phyloP scores from a whole-genome alignment of 1,139 yeast species.

The Sugiyamaella xylanicola region DNA sequence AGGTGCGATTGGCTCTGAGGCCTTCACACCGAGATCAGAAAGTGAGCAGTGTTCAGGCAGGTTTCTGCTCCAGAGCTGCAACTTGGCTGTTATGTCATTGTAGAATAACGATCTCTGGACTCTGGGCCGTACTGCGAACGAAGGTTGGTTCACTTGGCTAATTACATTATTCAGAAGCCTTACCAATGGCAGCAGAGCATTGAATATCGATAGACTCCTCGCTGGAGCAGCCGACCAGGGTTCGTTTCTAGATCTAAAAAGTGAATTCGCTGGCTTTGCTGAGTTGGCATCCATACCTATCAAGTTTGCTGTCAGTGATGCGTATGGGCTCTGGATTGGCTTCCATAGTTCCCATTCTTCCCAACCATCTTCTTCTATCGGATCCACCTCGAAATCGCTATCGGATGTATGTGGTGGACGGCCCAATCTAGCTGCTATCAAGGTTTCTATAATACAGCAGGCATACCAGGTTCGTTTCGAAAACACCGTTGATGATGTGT shows the following conservation, averaged over 20 bases:
- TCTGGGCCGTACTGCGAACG: conserved; percentile 19
- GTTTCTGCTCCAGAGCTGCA: conserved; percentile 25
- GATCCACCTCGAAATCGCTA: conserved; percentile 23
- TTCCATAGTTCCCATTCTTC: conserved; percentile 30
- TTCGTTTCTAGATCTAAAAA: conserved; percentile 9
- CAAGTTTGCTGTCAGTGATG: conserved; percentile 4
- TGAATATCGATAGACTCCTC: conserved; percentile 25
- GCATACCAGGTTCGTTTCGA: conserved; percentile 30
- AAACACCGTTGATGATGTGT: conserved; percentile 14
- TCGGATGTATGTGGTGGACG: conserved; percentile 26
- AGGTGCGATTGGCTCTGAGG: conserved; percentile 18
- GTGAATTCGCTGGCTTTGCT: not conserved
- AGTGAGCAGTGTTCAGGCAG: conserved; percentile 25
- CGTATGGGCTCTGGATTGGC: conserved; percentile 17
- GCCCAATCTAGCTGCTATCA: conserved; percentile 28
- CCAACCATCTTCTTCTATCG: conserved; percentile 24
- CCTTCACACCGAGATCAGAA: conserved; percentile 14
- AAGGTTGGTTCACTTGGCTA: conserved; percentile 21
- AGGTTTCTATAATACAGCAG: conserved; percentile 30
- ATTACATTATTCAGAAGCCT: conserved; percentile 23
- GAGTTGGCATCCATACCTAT: conserved; percentile 8
- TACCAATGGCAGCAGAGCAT: conserved; percentile 24
- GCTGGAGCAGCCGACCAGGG: conserved; percentile 25
- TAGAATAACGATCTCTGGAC: conserved; percentile 24
- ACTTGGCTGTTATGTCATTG: conserved; percentile 21